Evolutionary conservation across 331 rosid species (phyloP).

Genomic region (Quercus tomentella): DNA sequence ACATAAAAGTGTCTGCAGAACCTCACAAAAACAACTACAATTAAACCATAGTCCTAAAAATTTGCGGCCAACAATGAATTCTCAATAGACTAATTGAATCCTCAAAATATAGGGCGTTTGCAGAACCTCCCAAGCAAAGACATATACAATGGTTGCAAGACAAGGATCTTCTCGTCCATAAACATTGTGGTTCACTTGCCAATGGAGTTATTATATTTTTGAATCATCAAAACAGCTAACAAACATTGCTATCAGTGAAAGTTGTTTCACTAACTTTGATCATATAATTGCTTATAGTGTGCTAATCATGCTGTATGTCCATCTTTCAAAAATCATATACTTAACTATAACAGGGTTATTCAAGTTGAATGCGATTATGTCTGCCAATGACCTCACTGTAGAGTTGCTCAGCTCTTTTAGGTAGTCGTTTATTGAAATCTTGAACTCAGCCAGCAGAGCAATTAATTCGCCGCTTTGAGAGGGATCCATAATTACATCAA

Average conservation of each 20-base stretch:
- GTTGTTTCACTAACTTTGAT: no score
- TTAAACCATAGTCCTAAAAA: no score
- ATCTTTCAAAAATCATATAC: neutral
- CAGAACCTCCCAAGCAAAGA: neutral
- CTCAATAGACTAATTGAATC: no score
- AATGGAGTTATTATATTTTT: no score
- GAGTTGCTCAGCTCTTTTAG: constrained; percentile 37
- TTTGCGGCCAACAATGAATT: no score
- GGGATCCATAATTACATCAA: constrained; percentile 25
- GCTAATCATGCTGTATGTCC: no score
- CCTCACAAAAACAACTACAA: no score
- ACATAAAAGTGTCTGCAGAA: no score
- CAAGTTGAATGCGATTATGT: constrained; percentile 49
- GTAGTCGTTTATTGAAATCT: constrained; percentile 37
- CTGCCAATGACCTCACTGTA: constrained; percentile 45
- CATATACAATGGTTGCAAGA: neutral
- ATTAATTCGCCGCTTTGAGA: constrained; percentile 36
- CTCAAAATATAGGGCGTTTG: no score
- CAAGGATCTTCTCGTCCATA: neutral
- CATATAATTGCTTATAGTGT: no score
- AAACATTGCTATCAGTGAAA: no score
- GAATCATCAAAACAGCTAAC: no score
- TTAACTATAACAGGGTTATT: constrained; percentile 40
- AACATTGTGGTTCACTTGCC: neutral
- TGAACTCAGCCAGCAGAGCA: constrained; percentile 43